Evolutionary conservation across 306 rosid species (phyloP).

Genomic region (Vigna nakashimae): DNA sequence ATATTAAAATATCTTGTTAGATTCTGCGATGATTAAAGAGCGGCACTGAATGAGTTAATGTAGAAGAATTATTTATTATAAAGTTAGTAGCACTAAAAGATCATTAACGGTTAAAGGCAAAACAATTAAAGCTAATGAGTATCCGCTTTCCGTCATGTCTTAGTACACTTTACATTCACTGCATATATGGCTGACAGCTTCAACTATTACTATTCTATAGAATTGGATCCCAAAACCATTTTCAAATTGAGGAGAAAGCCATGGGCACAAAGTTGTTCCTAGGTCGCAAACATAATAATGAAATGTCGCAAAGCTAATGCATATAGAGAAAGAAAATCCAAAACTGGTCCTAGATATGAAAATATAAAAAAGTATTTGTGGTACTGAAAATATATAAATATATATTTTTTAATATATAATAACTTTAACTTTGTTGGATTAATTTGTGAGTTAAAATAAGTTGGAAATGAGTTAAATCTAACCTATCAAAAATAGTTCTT

Average conservation of each 20-base stretch:
- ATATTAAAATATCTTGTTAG: neutral
- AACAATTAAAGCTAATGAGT: slow-evolving; percentile 32
- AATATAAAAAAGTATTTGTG: no score
- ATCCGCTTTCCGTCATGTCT: neutral
- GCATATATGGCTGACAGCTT: slow-evolving; percentile 24
- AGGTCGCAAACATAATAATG: slow-evolving; percentile 1
- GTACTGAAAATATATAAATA: no score
- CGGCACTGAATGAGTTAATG: neutral
- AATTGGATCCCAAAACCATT: slow-evolving; percentile 9
- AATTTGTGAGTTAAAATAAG: no score
- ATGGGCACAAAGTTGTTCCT: neutral
- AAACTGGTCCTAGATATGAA: no score
- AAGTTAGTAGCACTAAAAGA: neutral
- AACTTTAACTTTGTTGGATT: no score
- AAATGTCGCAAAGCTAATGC: neutral
- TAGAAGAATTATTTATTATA: neutral
- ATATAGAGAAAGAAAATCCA: no score
- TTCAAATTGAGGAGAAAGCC: neutral
- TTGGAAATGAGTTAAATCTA: no score
- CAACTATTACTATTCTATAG: slow-evolving; percentile 7
- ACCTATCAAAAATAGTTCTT: no score
- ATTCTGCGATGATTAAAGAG: slow-evolving; percentile 24
- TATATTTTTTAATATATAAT: no score
- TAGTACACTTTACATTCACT: slow-evolving; percentile 8
- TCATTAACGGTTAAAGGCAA: slow-evolving; percentile 31